Base-by-base conservation (phyloP, 2,329 filamentous ascomycete genomes). In the Epichloe hybrida region DNA sequence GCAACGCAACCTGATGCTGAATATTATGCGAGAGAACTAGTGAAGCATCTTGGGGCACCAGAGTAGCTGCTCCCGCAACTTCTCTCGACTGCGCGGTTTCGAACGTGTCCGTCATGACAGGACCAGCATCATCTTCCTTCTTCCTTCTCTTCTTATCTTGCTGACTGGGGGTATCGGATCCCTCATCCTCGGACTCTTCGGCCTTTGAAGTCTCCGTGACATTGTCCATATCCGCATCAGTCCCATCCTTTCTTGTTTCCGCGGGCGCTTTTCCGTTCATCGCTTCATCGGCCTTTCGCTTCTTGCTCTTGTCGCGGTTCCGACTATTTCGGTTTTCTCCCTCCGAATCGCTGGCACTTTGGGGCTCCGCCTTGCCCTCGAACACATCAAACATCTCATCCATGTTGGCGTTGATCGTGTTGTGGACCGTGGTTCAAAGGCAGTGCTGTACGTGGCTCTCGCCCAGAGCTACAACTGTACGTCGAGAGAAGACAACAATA, bases 11-110 rank as follows among this genome's bases (percentile, higher is more conserved):
- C 70, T 98, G 91, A 74, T 98, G 93, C 69, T 95, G 90, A 60
- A 98, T 95, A 72, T 98, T 95, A 72, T 98, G 94, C 45, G 88
- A 91, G 49, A 98, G 71, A 20, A 95, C 84, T 31, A 98, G 80
- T 5, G 84, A 80, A 45, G 81, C 74, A 31, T 89, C 85, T 56
- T 80, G 65, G 73, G 75, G 57, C 15, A 77, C 72, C 50, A 82
- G 75, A 8, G 87, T 89, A 35, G 83, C 81, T 5, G 88, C 84
- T 27, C 84, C 85, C 21, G 86, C 88, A 39, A 98, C 79, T 68
- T 97, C 88, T 74, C 91, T 79, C 56, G 90, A 94, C 69, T 95
- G 83, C 63, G 93, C 90, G 12, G 93, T 97, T 71, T 97, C 83
- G 66, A 98, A 98, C 12, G 84, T 82, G 70, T 98, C 93, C 17